A percentile compares a stretch with the other conserved stretches of the same genome.
Conservation (phyloP, 1,139 yeast species). For the Blastobotrys arbuscula region DNA sequence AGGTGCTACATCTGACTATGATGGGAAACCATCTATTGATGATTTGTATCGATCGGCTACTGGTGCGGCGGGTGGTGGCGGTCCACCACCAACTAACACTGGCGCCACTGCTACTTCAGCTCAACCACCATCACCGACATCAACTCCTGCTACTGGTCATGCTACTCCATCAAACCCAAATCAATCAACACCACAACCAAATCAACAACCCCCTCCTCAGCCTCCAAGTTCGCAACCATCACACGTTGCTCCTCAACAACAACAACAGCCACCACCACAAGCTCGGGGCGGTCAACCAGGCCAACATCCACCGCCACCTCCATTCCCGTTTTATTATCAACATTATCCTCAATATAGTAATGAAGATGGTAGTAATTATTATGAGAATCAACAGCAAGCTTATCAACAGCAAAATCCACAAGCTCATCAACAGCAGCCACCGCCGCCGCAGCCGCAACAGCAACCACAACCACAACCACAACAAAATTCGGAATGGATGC, state of each 20-base stretch:
- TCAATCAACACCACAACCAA: background rate
- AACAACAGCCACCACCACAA: slow-evolving; percentile 3
- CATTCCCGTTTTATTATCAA: background rate
- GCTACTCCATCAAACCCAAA: background rate
- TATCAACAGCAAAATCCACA: background rate
- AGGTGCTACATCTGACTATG: background rate
- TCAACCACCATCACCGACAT: slow-evolving; percentile 2
- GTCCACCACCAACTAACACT: background rate
- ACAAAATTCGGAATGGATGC: slow-evolving; percentile 1
- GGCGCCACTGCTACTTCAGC: slow-evolving; percentile 2
- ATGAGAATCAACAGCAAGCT: background rate
- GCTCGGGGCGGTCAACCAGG: slow-evolving; percentile 1
- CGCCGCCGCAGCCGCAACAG: background rate
- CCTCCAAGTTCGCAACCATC: too few relatives aligned
- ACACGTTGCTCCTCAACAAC: slow-evolving; percentile 4
- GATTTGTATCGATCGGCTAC: background rate
- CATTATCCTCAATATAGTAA: background rate
- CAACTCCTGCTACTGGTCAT: slow-evolving; percentile 5
- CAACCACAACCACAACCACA: background rate
- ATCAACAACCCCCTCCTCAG: slow-evolving; percentile 1
- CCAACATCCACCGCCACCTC: slow-evolving; percentile 8
- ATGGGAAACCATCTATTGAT: slow-evolving; percentile 2
- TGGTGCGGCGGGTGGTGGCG: background rate
- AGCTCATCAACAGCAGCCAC: background rate
- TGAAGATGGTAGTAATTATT: slow-evolving; percentile 5